A percentile compares a stretch with the other conserved stretches of the same genome.
Evolutionary conservation across 2,329 filamentous ascomycete genomes (phyloP).

Genomic region (Aspergillus carbonarius): DNA sequence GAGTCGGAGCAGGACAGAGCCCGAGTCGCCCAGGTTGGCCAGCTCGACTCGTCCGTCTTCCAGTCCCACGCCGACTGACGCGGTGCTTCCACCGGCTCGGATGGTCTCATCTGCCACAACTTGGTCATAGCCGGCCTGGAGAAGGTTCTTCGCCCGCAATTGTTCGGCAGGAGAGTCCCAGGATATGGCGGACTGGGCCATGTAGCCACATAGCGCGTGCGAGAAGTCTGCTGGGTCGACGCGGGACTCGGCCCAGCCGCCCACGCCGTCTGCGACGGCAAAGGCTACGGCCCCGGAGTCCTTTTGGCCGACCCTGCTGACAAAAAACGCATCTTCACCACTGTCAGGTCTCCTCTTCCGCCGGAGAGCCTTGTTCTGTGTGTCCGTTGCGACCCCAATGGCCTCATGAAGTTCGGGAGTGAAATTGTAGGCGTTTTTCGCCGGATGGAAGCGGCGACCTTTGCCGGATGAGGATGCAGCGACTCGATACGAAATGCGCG

Average conservation of each 20-base stretch:
- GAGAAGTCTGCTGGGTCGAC: slow-evolving; percentile 95
- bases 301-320: slow-evolving; percentile 71
- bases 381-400: slow-evolving; percentile 36
- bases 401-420: slow-evolving; percentile 50
- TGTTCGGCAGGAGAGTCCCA: slow-evolving; percentile 45
- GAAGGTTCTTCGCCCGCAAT: slow-evolving; percentile 63
- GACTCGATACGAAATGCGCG: slow-evolving; percentile 64
- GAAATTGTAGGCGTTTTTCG: slow-evolving; percentile 71
- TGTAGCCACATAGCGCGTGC: slow-evolving; percentile 88
- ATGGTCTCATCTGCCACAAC: slow-evolving; percentile 73
- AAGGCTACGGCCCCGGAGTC: slow-evolving; percentile 62
- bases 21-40: slow-evolving; percentile 93
- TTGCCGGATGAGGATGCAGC: slow-evolving; percentile 76
- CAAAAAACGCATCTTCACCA: slow-evolving; percentile 96
- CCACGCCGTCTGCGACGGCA: slow-evolving; percentile 90
- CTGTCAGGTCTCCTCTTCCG: slow-evolving; percentile 69
- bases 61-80: slow-evolving; percentile 77
- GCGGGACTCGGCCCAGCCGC: slow-evolving; percentile 89
- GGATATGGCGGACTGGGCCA: slow-evolving; percentile 72
- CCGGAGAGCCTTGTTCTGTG: slow-evolving; percentile 52
- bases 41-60: slow-evolving; percentile 75
- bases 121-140: slow-evolving; percentile 81
- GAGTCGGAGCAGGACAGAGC: slow-evolving; percentile 80
- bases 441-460: slow-evolving; percentile 64
- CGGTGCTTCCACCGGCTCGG: slow-evolving; percentile 83